phyloP scores from a whole-genome alignment of 2,329 filamentous ascomycete species.

The Colletotrichum ledebouriae region DNA sequence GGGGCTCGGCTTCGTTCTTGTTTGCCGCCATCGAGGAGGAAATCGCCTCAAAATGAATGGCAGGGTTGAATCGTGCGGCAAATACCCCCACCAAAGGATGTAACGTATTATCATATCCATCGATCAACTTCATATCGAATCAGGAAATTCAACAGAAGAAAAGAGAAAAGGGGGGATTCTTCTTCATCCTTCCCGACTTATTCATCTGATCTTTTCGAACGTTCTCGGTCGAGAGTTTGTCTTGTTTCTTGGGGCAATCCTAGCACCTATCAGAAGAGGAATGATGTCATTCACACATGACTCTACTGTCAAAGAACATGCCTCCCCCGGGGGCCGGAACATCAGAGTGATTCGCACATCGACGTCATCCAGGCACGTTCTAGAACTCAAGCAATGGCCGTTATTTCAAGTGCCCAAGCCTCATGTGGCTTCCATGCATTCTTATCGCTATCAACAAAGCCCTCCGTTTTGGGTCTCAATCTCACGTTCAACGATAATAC shows the following conservation, averaged over 20 bases:
- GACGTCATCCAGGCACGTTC: slow-evolving; percentile 30
- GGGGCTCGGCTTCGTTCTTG: slow-evolving; percentile 28
- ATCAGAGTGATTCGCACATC: neutral
- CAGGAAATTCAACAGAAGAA: neutral
- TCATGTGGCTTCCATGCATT: neutral
- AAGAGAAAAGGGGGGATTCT: neutral
- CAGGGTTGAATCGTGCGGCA: neutral
- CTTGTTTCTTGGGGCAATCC: neutral
- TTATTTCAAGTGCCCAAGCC: neutral
- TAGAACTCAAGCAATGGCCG: slow-evolving; percentile 7
- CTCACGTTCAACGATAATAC: neutral
- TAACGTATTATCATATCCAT: too few relatives aligned
- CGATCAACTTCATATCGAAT: neutral
- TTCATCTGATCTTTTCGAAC: neutral
- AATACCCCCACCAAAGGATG: too few relatives aligned
- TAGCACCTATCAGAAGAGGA: slow-evolving; percentile 5
- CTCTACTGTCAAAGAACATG: neutral
- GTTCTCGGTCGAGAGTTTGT: neutral
- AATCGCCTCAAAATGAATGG: neutral
- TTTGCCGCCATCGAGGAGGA: slow-evolving; percentile 35
- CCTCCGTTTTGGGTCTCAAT: neutral
- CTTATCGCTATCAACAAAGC: neutral
- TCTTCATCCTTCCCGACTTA: neutral
- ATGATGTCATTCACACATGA: slow-evolving; percentile 38
- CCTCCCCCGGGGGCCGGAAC: neutral